A percentile compares a stretch with the other conserved stretches of the same genome.
Conservation (phyloP, 441 rosid species). For the Corymbia calophylla region DNA sequence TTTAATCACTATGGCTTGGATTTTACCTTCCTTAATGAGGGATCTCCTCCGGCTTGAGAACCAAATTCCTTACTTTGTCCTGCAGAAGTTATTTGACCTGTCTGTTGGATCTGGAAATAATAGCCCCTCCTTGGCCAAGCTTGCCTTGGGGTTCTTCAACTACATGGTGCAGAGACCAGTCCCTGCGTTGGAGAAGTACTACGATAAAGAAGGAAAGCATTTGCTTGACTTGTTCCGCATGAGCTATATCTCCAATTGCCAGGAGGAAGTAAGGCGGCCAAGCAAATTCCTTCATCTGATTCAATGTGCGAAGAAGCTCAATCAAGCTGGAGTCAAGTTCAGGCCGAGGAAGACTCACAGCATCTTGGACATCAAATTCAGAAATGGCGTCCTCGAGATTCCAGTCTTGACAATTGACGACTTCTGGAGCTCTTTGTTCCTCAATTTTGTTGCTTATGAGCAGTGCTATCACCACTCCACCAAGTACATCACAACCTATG, state of each 20-base stretch:
- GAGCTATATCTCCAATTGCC: constrained; percentile 20
- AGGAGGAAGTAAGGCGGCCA: background rate
- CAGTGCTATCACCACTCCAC: background rate
- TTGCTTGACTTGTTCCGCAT: constrained; percentile 40
- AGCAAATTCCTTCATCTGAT: constrained; percentile 17
- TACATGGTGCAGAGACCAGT: constrained; percentile 16
- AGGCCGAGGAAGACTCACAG: constrained; percentile 19
- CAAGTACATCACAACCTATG: background rate
- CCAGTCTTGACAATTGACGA: constrained; percentile 30
- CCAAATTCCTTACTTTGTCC: constrained; percentile 36
- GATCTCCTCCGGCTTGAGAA: constrained; percentile 36
- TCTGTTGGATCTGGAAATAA: background rate
- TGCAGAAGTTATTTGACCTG: constrained; percentile 14
- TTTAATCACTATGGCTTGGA: constrained; percentile 26
- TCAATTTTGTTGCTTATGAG: background rate
- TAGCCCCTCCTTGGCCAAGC: constrained; percentile 5
- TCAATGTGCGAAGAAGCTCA: constrained; percentile 37
- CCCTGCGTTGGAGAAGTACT: background rate
- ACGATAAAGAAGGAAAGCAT: constrained; percentile 22
- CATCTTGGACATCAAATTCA: constrained; percentile 28
- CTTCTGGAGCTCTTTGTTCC: background rate
- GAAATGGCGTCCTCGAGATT: constrained; percentile 31
- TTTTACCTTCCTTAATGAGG: constrained; percentile 15
- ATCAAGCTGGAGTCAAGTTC: constrained; percentile 33
- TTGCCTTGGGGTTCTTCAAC: constrained; percentile 26